Conservation (phyloP, 176 grass and related monocot species). For the Carex pumila region DNA sequence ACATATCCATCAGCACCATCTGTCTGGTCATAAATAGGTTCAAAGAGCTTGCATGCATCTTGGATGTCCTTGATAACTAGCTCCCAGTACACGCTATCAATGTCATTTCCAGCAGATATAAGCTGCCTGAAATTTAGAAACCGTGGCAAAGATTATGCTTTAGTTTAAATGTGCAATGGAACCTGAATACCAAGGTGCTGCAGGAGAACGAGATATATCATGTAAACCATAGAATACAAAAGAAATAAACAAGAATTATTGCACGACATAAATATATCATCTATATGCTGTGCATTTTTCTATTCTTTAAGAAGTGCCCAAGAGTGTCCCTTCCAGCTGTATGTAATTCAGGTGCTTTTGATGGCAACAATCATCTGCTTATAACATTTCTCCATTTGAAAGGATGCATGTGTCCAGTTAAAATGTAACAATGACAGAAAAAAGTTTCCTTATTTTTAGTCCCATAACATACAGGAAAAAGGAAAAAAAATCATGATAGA, state of each 20-base stretch:
- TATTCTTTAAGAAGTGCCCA: not conserved
- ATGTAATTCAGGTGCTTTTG: not conserved
- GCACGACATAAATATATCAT: not conserved
- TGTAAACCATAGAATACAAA: not conserved
- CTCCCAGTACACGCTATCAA: constrained; percentile 80
- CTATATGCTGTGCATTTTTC: not conserved
- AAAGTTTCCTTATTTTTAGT: not conserved
- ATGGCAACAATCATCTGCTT: not conserved
- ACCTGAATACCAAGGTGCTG: not conserved
- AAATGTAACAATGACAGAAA: not conserved
- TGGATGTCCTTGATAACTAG: constrained; percentile 98
- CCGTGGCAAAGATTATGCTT: not conserved
- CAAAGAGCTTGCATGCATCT: constrained; percentile 87
- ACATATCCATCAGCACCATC: constrained; percentile 92
- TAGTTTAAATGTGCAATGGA: not conserved
- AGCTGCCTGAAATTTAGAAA: constrained; percentile 40
- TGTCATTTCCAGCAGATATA: constrained; percentile 72
- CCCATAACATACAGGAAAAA: not conserved
- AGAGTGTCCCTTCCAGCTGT: not conserved
- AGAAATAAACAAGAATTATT: not conserved
- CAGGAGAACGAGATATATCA: not conserved
- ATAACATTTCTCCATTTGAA: not conserved
- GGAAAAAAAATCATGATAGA: not conserved
- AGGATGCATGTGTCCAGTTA: not conserved
- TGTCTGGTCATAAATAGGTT: constrained; percentile 76